These are phyloP conservation scores for Chloris gayana DNA, from an alignment of 176 grass and related monocot genomes.

Conservation along the genomic window DNA sequence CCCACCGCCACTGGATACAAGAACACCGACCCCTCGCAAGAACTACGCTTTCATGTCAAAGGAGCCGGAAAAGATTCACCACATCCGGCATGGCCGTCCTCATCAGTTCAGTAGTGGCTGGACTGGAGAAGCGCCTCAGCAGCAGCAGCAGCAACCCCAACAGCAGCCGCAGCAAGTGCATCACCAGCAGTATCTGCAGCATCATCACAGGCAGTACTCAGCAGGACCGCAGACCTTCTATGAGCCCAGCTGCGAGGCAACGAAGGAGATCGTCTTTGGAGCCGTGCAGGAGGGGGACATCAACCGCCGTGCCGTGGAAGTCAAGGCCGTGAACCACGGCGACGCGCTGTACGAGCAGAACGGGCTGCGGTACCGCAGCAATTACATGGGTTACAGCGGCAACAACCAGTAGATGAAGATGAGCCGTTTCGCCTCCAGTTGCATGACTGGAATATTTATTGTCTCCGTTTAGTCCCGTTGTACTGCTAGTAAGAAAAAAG, in stretches of 20 bases:
- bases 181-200: conserved; percentile 83
- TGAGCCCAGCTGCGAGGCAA: conserved; percentile 67
- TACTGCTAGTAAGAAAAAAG: conserved; percentile 25
- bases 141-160: conserved; percentile 22
- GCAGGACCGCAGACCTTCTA: conserved; percentile 77
- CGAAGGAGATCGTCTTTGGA: conserved; percentile 85
- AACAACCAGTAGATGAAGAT: conserved; percentile 22
- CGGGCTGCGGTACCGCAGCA: conserved; percentile 56
- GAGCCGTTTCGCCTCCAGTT: neutral
- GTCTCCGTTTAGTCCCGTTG: conserved; percentile 20
- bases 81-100: conserved; percentile 58
- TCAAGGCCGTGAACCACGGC: conserved; percentile 58
- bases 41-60: conserved; percentile 83
- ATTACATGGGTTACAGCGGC: conserved; percentile 50
- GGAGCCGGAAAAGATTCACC: conserved; percentile 80
- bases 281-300: conserved; percentile 76
- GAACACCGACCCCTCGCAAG: conserved; percentile 64
- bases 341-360: conserved; percentile 60
- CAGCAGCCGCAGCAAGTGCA: conserved; percentile 45
- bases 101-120: conserved; percentile 43
- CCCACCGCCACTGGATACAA: conserved; percentile 57
- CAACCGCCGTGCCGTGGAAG: conserved; percentile 49
- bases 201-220: conserved; percentile 70
- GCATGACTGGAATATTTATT: conserved; percentile 29
- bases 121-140: conserved; percentile 54